Conservation (phyloP, 768 basidiomycete species). For the Gymnopilus junonius region DNA sequence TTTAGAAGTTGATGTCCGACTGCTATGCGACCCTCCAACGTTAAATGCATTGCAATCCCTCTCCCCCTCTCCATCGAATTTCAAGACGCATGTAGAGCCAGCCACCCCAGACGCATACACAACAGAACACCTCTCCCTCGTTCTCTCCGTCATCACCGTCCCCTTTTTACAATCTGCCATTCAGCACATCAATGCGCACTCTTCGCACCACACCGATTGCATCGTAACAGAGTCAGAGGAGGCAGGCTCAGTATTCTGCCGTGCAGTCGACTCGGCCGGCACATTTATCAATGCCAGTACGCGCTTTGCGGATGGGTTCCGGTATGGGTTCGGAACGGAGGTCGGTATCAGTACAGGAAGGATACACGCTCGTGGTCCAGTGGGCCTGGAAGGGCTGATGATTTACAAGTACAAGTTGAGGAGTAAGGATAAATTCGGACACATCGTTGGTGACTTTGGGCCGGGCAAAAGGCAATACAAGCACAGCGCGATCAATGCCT, state of each 20-base stretch:
- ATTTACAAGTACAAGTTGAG: conserved; percentile 96
- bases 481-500: conserved; percentile 54
- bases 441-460: conserved; percentile 88
- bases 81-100: conserved; percentile 50
- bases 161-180: conserved; percentile 78
- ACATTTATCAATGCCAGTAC: conserved; percentile 96
- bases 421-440: conserved; percentile 75
- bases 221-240: conserved; percentile 84
- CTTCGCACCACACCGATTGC: conserved; percentile 93
- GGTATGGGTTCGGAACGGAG: conserved; percentile 97
- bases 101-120: conserved; percentile 71
- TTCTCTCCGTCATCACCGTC: conserved; percentile 78
- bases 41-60: conserved; percentile 54
- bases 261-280: conserved; percentile 90
- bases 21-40: conserved; percentile 78
- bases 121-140: conserved; percentile 88
- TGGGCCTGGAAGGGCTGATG: conserved; percentile 90
- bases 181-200: conserved; percentile 88
- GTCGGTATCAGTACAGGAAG: conserved; percentile 97
- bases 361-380: conserved; percentile 96
- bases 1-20: conserved; percentile 66
- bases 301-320: conserved; percentile 94
- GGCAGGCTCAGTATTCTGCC: conserved; percentile 75
- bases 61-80: conserved; percentile 39
- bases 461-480: conserved; percentile 75